These are phyloP conservation scores for Chrysosporium queenslandicum DNA, from an alignment of 2,329 filamentous ascomycete species.

Conservation along the genomic window DNA sequence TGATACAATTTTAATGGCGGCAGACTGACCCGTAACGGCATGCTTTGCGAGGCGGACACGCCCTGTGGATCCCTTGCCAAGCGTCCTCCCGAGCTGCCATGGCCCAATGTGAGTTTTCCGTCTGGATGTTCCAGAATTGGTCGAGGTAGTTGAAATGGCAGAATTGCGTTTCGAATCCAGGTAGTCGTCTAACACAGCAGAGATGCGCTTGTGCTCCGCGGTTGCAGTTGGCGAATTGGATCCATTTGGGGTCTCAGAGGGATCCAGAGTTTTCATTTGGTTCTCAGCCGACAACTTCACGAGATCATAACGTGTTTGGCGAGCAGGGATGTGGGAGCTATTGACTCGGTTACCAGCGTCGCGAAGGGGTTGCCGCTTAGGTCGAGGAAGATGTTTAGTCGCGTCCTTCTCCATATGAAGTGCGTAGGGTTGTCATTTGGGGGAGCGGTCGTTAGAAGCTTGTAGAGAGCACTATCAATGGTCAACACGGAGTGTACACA, in stretches of 20 bases:
- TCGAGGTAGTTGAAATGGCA: conserved; percentile 47
- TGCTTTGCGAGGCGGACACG: conserved; percentile 80
- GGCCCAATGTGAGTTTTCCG: conserved; percentile 74
- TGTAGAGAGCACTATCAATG: neutral
- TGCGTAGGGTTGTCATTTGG: neutral
- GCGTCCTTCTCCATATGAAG: conserved; percentile 11
- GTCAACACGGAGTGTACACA: neutral
- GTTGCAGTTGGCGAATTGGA: neutral
- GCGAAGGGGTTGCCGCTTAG: conserved; percentile 34
- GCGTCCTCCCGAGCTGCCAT: conserved; percentile 81
- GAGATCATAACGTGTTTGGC: conserved; percentile 8
- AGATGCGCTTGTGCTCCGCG: conserved; percentile 41
- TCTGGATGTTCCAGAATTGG: conserved; percentile 45
- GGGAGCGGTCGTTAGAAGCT: neutral
- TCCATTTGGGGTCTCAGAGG: neutral
- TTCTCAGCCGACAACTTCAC: conserved; percentile 2
- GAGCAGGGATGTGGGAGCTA: conserved; percentile 19
- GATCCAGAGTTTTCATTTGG: conserved; percentile 4
- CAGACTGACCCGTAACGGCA: conserved; percentile 63
- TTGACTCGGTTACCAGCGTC: conserved; percentile 44
- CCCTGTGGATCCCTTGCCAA: conserved; percentile 83
- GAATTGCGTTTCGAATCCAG: conserved; percentile 43
- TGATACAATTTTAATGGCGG: conserved; percentile 91
- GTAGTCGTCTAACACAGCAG: conserved; percentile 41
- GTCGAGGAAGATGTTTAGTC: conserved; percentile 10